A percentile compares a stretch with the other conserved stretches of the same genome.
These are phyloP conservation scores for Rhizopogon parksii DNA, from an alignment of 1,284 basidiomycete genomes.

Conservation along the genomic window DNA sequence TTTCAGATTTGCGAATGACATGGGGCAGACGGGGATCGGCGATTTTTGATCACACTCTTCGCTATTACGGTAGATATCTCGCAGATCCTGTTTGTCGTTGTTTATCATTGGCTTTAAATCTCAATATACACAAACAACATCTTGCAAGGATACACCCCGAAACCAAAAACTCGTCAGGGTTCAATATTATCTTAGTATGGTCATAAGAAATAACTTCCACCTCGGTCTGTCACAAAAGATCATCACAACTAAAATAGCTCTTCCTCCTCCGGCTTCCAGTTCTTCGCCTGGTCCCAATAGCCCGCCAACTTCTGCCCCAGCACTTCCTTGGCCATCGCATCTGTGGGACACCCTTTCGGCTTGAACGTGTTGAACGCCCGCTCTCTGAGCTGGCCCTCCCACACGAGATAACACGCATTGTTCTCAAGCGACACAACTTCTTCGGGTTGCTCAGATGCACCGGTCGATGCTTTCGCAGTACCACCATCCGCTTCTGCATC, in stretches of 20 bases:
- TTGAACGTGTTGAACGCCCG: constrained; percentile 78
- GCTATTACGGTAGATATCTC: too few relatives aligned
- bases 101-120: not conserved
- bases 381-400: constrained; percentile 88
- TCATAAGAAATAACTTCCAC: too few relatives aligned
- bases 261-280: constrained; percentile 73
- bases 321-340: constrained; percentile 77
- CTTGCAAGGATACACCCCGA: too few relatives aligned
- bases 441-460: constrained; percentile 19
- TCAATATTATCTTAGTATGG: too few relatives aligned
- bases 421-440: constrained; percentile 54
- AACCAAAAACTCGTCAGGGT: not conserved
- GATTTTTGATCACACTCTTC: too few relatives aligned
- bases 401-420: constrained; percentile 87
- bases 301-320: constrained; percentile 79
- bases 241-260: constrained; percentile 42
- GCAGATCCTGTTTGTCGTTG: not conserved
- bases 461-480: constrained; percentile 26
- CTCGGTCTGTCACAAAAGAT: too few relatives aligned
- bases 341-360: constrained; percentile 80
- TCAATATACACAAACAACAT: not conserved
- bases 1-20: constrained; percentile 32
- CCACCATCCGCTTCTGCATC: constrained; percentile 29
- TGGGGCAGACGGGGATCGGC: constrained; percentile 9
- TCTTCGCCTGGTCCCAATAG: constrained; percentile 94